phyloP scores from a whole-genome alignment of 169 alveolate genomes.

The Toxoplasma gondii region DNA sequence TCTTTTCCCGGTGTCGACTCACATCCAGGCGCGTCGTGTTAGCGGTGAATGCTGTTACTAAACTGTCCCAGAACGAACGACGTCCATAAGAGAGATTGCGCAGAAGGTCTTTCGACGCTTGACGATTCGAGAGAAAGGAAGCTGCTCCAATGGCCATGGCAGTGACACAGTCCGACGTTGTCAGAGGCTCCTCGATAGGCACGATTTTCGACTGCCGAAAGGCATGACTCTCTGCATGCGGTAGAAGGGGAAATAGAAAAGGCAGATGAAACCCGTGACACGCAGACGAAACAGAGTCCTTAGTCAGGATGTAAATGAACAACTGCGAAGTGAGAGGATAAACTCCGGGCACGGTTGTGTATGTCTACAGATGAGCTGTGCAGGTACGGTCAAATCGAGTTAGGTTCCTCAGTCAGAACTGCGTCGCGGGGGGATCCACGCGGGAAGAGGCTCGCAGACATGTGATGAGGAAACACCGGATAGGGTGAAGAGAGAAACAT shows the following conservation, averaged over 20 bases:
- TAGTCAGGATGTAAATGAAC: too few species aligned
- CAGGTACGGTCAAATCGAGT: too few species aligned
- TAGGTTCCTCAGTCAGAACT: too few species aligned
- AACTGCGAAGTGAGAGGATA: too few species aligned
- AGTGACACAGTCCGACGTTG: background rate
- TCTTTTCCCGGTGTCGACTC: background rate
- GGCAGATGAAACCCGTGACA: too few species aligned
- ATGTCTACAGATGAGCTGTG: too few species aligned
- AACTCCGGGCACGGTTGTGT: too few species aligned
- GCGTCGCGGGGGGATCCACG: too few species aligned
- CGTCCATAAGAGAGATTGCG: constrained; percentile 52
- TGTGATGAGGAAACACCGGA: too few species aligned
- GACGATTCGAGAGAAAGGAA: background rate
- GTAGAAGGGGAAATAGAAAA: background rate
- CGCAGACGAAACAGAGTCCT: too few species aligned
- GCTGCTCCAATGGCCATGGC: constrained; percentile 41
- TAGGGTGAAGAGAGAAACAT: too few species aligned
- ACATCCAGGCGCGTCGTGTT: background rate
- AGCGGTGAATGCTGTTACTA: background rate
- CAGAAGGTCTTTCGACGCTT: background rate
- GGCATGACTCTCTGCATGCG: background rate
- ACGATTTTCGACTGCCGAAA: background rate
- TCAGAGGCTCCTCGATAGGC: constrained; percentile 40
- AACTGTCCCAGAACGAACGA: constrained; percentile 42
- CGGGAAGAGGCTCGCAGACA: too few species aligned